Conservation (phyloP, 2,329 filamentous ascomycete genomes). For the Rutstroemia sp. region DNA sequence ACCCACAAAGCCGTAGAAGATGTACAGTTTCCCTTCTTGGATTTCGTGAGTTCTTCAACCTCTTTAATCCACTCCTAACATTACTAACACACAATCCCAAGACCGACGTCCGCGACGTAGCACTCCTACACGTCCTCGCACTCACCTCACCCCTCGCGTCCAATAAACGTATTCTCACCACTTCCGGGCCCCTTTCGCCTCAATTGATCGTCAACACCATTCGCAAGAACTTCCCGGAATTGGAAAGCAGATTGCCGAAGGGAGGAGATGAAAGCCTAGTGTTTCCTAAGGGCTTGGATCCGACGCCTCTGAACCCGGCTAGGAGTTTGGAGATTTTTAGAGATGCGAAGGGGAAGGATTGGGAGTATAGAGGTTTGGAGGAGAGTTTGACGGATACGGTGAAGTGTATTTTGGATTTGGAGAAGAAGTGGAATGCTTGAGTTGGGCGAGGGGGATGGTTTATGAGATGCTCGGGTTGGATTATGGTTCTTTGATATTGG, state of each 20-base stretch:
- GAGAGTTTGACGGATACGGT: constrained; percentile 25
- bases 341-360: constrained; percentile 7
- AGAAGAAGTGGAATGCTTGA: constrained; percentile 15
- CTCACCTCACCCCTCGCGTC: constrained; percentile 47
- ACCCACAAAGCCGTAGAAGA: constrained; percentile 34
- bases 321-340: constrained; percentile 14
- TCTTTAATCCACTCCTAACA: background rate
- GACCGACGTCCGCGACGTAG: constrained; percentile 49
- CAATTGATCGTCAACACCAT: constrained; percentile 48
- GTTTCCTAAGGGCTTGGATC: constrained; percentile 18
- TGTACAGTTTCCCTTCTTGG: constrained; percentile 11
- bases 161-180: constrained; percentile 50
- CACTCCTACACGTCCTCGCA: constrained; percentile 51
- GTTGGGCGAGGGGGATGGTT: background rate
- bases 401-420: constrained; percentile 21
- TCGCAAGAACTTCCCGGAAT: constrained; percentile 43
- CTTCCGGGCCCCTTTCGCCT: constrained; percentile 51
- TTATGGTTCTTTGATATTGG: background rate
- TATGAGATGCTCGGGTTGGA: background rate
- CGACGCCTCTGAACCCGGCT: constrained; percentile 20
- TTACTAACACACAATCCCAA: background rate
- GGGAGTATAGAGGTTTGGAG: constrained; percentile 24
- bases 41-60: constrained; percentile 14
- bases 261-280: constrained; percentile 29
- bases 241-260: constrained; percentile 37